Evolutionary conservation across 306 rosid species (phyloP).

Genomic region (Ormosia emarginata): DNA sequence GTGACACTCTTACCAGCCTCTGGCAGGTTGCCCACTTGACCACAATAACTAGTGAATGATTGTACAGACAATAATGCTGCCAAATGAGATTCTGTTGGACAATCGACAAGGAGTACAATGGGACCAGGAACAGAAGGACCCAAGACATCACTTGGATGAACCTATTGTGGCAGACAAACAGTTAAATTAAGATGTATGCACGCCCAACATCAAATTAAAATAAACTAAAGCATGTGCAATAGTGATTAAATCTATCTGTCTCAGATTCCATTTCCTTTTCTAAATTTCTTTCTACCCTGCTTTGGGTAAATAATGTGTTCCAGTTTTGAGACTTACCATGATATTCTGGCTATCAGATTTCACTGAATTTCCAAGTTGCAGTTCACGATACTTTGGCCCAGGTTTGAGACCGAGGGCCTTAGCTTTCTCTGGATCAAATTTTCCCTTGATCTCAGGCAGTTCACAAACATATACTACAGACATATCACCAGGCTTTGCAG

Average conservation of each 20-base stretch:
- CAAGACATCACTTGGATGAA: slow-evolving; percentile 92
- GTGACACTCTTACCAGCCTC: slow-evolving; percentile 52
- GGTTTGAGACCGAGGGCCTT: slow-evolving; percentile 69
- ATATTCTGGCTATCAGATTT: slow-evolving; percentile 65
- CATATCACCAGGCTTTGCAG: slow-evolving; percentile 73
- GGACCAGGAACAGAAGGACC: slow-evolving; percentile 94
- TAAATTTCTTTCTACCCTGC: background rate
- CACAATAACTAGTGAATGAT: slow-evolving; percentile 52
- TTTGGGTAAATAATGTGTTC: background rate
- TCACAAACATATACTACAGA: slow-evolving; percentile 87
- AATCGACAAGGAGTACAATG: slow-evolving; percentile 82
- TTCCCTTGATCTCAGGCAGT: slow-evolving; percentile 87
- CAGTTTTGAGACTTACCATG: slow-evolving; percentile 52
- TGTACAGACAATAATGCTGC: slow-evolving; percentile 54
- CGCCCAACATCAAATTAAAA: slow-evolving; percentile 16
- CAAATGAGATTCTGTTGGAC: slow-evolving; percentile 86
- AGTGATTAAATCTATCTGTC: background rate
- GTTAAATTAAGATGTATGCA: slow-evolving; percentile 8
- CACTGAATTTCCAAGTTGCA: slow-evolving; percentile 85
- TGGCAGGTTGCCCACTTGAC: slow-evolving; percentile 40
- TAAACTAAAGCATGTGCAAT: slow-evolving; percentile 12
- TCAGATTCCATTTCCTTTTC: background rate
- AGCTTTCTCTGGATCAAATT: slow-evolving; percentile 77
- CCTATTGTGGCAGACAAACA: slow-evolving; percentile 43
- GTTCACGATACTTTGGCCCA: slow-evolving; percentile 76